A percentile compares a stretch with the other conserved stretches of the same genome.
phyloP scores from a whole-genome alignment of 2,329 filamentous ascomycete genomes.

The Penicillium nordicum region DNA sequence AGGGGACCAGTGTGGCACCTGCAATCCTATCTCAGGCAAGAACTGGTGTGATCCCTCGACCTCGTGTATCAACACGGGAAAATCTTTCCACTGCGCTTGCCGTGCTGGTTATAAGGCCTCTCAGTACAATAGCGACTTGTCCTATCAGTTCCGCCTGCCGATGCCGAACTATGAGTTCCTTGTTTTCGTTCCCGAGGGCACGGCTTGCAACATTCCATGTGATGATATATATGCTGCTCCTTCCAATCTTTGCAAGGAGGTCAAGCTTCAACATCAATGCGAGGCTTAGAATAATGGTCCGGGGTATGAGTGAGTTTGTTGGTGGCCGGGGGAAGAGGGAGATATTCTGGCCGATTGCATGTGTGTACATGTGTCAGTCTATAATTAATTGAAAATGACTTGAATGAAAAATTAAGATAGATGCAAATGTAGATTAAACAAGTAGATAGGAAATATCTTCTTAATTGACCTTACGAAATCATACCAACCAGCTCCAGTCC shows the following conservation, averaged over 20 bases:
- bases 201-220: constrained; percentile 37
- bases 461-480: constrained; percentile 16
- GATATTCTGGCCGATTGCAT: neutral
- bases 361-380: neutral
- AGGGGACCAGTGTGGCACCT: constrained; percentile 33
- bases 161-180: constrained; percentile 41
- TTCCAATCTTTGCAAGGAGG: constrained; percentile 36
- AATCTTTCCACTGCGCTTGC: constrained; percentile 42
- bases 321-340: neutral
- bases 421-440: neutral
- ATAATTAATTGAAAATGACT: neutral
- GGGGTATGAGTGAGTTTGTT: neutral
- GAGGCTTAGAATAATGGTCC: constrained; percentile 18
- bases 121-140: constrained; percentile 26
- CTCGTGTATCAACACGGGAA: constrained; percentile 44
- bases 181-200: constrained; percentile 38
- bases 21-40: constrained; percentile 40
- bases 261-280: constrained; percentile 31
- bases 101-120: constrained; percentile 42
- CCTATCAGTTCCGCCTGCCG: constrained; percentile 37
- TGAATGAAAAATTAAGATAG: neutral
- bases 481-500: constrained; percentile 13
- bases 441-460: constrained; percentile 15
- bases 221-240: constrained; percentile 31
- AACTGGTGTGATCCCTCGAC: constrained; percentile 44